Evolutionary conservation across 2,329 filamentous ascomycete species (phyloP), one percentile per base, ranked within the genome.

Genomic region (Colletotrichum gloeosporioides): DNA sequence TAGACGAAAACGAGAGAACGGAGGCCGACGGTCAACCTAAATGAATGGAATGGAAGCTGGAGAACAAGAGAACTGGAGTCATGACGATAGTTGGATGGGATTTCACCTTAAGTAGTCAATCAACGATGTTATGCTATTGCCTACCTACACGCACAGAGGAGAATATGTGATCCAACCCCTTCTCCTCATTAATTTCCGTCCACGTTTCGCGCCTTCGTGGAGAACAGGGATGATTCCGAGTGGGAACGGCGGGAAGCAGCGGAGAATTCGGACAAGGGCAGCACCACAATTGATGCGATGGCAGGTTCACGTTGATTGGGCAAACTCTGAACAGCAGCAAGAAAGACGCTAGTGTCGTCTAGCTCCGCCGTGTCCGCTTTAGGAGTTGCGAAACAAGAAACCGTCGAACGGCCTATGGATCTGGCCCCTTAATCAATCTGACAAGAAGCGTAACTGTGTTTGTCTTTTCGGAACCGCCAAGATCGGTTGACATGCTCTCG

Each of bases 151-250:
- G 12, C 53, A 13, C 53, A 16, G 10, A 31, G 25, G 36, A 34
- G n/a, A 25, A 68, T 68, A 59, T 59, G 53, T 61, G 34, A 59
- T 34, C 49, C 34, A 22, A 31, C 25, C 66, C 39, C 53, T 61
- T 61, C 66, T 53, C 65, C 65, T 68, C 34, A 68, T 69, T 61
- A 69, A 69, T 69, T 36, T 69, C 66, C 66, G 66, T n/a, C 55
- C 55, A 25, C 36, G 53, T 69, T 39, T 69, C 53, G 66, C 66
- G 32, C 66, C 22, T 59, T 15, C 65, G 65, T 57, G 49, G 49
- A 36, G 44, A 22, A 15, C 32, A 18, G 66, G 66, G 66, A 61
- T 39, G n/a, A 61, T 39, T 44, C 55, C 32, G 53, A 9, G 66
- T 44, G 66, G 53, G 55, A n/a, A 27, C n/a, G 49, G 49, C 64